These are phyloP conservation scores for Cadophora sp. DNA, from an alignment of 2,329 filamentous ascomycete genomes.

Conservation along the genomic window DNA sequence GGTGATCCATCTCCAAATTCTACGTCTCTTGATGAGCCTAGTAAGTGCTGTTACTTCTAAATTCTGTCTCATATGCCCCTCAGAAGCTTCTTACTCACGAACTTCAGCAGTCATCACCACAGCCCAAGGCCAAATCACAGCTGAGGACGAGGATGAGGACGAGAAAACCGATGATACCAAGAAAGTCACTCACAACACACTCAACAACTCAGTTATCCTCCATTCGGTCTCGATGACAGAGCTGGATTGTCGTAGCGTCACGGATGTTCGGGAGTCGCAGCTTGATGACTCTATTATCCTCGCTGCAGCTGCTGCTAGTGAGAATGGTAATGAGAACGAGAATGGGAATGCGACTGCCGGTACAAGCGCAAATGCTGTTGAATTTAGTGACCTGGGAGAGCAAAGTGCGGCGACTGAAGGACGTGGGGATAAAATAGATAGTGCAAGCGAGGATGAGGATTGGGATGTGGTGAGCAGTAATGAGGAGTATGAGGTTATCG, in stretches of 20 bases:
- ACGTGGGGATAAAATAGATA: neutral
- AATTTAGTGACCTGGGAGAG: neutral
- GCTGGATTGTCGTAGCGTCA: neutral
- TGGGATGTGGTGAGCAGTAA: slow-evolving; percentile 11
- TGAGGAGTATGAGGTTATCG: slow-evolving; percentile 14
- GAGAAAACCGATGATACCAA: neutral
- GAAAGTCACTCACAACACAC: neutral
- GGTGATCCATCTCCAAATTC: neutral
- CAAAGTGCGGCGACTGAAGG: neutral
- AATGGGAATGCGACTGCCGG: neutral
- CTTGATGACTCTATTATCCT: slow-evolving; percentile 6
- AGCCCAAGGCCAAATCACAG: neutral
- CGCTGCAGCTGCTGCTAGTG: neutral
- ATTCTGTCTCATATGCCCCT: no score
- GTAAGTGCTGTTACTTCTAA: neutral
- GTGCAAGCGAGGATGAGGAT: neutral
- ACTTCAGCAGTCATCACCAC: neutral
- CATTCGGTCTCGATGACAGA: neutral
- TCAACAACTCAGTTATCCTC: neutral
- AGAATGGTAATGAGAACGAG: neutral
- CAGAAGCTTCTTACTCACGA: no score
- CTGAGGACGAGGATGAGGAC: neutral
- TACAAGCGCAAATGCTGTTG: neutral
- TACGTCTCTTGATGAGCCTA: neutral
- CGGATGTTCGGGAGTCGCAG: neutral